These are phyloP conservation scores for Fusarium sp. DNA, from an alignment of 2,329 filamentous ascomycete genomes.

Conservation along the genomic window DNA sequence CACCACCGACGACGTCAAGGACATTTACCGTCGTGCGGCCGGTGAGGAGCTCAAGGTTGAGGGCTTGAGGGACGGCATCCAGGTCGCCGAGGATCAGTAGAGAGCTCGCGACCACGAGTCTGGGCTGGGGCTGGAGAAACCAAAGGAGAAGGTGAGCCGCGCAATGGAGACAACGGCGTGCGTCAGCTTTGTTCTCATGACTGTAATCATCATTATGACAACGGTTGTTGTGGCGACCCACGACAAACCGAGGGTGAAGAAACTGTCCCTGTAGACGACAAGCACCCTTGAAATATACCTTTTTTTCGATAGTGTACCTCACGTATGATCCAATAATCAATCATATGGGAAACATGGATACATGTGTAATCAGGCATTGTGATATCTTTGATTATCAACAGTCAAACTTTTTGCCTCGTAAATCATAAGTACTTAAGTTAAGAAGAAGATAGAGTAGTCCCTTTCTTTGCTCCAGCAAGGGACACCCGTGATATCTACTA, in stretches of 20 bases:
- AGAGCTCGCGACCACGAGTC: background rate
- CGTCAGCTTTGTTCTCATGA: slow-evolving; percentile 3
- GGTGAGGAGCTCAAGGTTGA: slow-evolving; percentile 91
- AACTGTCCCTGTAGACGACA: slow-evolving; percentile 35
- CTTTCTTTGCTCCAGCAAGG: slow-evolving; percentile 21
- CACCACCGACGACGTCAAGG: slow-evolving; percentile 87
- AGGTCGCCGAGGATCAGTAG: slow-evolving; percentile 75
- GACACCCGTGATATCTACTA: slow-evolving; percentile 36
- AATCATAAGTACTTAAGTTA: slow-evolving; percentile 39
- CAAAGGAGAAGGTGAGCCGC: slow-evolving; percentile 18
- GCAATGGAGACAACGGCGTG: slow-evolving; percentile 3
- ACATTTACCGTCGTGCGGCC: slow-evolving; percentile 87
- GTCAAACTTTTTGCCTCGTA: slow-evolving; percentile 30
- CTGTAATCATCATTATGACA: slow-evolving; percentile 16
- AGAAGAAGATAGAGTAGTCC: slow-evolving; percentile 28
- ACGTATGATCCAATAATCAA: slow-evolving; percentile 29
- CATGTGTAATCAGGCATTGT: background rate
- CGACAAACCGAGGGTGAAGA: slow-evolving; percentile 15
- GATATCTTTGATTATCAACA: slow-evolving; percentile 7
- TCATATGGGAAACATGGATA: background rate
- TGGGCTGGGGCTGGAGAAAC: slow-evolving; percentile 7
- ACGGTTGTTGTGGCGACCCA: slow-evolving; percentile 19
- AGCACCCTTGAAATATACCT: slow-evolving; percentile 45
- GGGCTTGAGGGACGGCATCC: slow-evolving; percentile 83
- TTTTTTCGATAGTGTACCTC: slow-evolving; percentile 38